Evolutionary conservation across 805 yeast species (phyloP).

Genomic region (Pichia manshurica): DNA sequence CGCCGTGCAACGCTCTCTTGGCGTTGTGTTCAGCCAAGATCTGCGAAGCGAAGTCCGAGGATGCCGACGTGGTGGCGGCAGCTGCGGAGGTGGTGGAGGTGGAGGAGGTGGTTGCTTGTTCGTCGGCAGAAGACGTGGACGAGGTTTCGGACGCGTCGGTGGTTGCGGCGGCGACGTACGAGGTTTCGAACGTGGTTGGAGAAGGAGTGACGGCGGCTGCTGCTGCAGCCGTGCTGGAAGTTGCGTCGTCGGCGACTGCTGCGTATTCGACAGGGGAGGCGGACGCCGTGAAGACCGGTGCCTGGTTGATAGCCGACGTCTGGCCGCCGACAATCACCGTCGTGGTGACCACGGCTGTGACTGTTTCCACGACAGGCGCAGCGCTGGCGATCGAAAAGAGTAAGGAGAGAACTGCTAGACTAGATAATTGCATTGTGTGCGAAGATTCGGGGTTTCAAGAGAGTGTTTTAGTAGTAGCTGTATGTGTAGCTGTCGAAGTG

Average conservation of each 20-base stretch:
- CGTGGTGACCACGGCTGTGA: slow-evolving; percentile 20
- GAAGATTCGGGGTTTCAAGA: too few species aligned
- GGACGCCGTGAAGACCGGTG: slow-evolving; percentile 12
- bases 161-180: slow-evolving; percentile 15
- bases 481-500: too few species aligned
- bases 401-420: slow-evolving; percentile 18
- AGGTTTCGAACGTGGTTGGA: slow-evolving; percentile 10
- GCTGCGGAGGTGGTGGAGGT: slow-evolving; percentile 16
- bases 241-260: background rate
- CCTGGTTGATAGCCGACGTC: slow-evolving; percentile 12
- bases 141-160: slow-evolving; percentile 17
- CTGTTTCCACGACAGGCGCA: slow-evolving; percentile 23
- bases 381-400: slow-evolving; percentile 20
- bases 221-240: slow-evolving; percentile 6
- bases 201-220: slow-evolving; percentile 9
- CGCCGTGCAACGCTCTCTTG: slow-evolving; percentile 52
- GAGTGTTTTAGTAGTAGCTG: background rate
- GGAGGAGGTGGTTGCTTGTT: slow-evolving; percentile 16
- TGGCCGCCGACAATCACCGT: slow-evolving; percentile 22
- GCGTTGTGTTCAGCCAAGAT: slow-evolving; percentile 58
- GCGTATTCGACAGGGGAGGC: slow-evolving; percentile 2
- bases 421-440: slow-evolving; percentile 16
- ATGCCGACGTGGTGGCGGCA: too few species aligned
- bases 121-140: slow-evolving; percentile 12
- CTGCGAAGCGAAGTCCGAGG: slow-evolving; percentile 21